These are phyloP conservation scores for Daldinia caldariorum DNA, from an alignment of 495 filamentous ascomycete genomes.

Conservation along the genomic window DNA sequence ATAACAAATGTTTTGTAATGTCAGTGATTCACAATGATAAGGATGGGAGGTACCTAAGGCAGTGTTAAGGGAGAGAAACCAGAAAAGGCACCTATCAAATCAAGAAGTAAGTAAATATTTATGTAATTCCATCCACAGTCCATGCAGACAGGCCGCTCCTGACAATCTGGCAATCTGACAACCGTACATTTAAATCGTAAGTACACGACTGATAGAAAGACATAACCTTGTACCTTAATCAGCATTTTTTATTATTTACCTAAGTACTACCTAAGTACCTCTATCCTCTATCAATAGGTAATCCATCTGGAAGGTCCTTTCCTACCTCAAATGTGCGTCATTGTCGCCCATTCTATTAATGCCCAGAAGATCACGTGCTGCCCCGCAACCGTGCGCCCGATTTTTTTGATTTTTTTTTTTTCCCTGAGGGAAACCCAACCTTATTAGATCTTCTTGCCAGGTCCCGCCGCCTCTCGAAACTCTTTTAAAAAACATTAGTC, in stretches of 20 bases:
- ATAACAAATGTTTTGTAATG: constrained; percentile 1
- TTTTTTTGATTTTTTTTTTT: constrained; percentile 21
- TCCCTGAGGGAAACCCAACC: constrained; percentile 38
- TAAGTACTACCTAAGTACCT: too few relatives aligned
- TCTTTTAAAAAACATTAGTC: constrained; percentile 40
- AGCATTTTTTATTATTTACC: neutral
- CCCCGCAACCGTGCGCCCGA: constrained; percentile 45
- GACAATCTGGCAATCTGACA: neutral
- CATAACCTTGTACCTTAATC: neutral
- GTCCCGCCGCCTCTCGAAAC: constrained; percentile 39
- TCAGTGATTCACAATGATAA: neutral
- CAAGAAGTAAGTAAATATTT: neutral
- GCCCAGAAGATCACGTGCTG: constrained; percentile 43
- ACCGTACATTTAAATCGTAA: neutral
- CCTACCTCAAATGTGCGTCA: constrained; percentile 38
- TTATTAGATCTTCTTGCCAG: constrained; percentile 38
- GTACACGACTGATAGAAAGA: neutral
- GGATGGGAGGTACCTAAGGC: too few relatives aligned
- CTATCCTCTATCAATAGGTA: constrained; percentile 3
- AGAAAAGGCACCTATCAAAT: too few relatives aligned
- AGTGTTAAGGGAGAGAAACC: neutral
- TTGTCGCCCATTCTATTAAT: constrained; percentile 40
- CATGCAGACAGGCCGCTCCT: neutral
- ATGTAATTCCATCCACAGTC: neutral
- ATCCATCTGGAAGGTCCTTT: constrained; percentile 4